Evolutionary conservation across 169 alveolate genomes (phyloP).

Genomic region (Toxoplasma gondii): DNA sequence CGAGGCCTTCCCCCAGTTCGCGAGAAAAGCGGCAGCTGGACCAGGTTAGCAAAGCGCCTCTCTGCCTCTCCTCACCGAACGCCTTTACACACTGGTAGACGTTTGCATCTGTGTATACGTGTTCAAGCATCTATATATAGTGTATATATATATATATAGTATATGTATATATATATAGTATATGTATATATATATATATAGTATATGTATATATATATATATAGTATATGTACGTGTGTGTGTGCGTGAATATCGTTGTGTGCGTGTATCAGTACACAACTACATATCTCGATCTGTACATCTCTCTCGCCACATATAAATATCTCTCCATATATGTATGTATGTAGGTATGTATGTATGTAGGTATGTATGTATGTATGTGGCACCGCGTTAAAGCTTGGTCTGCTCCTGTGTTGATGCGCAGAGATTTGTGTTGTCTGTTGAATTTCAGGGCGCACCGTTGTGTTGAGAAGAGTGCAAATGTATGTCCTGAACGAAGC

Average conservation of each 20-base stretch:
- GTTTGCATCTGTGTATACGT: not conserved
- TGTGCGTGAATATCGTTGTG: no score
- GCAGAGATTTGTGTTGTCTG: no score
- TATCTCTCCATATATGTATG: not conserved
- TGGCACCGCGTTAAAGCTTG: not conserved
- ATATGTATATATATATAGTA: no score
- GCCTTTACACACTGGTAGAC: not conserved
- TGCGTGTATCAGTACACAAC: not conserved
- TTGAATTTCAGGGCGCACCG: no score
- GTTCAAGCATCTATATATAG: not conserved
- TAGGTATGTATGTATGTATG: not conserved
- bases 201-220: no score
- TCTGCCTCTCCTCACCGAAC: not conserved
- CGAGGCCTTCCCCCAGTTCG: conserved; percentile 66
- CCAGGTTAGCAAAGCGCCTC: not conserved
- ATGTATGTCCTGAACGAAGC: no score
- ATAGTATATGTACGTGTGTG: not conserved
- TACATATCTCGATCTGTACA: not conserved
- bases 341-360: not conserved
- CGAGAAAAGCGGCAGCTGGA: conserved; percentile 38
- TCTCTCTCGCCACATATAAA: not conserved
- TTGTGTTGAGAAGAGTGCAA: no score
- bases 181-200: no score
- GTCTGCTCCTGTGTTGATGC: not conserved
- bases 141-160: no score